Base-by-base conservation (phyloP, 2,329 filamentous ascomycete species). In the Metarhizium rileyi region DNA sequence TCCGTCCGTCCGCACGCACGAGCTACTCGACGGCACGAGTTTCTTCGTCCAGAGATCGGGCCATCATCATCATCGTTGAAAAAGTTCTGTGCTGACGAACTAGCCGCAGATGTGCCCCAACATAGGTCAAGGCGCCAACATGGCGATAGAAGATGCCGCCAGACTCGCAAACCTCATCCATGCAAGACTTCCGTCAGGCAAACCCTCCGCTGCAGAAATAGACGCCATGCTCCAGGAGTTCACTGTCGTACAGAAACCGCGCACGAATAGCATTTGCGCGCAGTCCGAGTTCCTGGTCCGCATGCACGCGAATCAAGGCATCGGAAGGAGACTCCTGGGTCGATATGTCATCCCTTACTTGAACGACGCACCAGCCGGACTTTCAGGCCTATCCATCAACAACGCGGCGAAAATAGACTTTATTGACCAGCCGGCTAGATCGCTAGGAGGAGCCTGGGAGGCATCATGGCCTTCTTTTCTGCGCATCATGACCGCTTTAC, bases 101-200 rank as follows among this genome's bases (percentile, higher is more conserved):
- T 33, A 25, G 16, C 18, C n/a, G 3, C 35, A 56, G 55, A 50
- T 57, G 51, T 50, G 53, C 9, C 52, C 54, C 26, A 56, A 53
- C 41, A 52, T 54, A 3, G 56, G 56, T 4, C 56, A 58, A 26
- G 56, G 56, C 4, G 55, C 53, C 27, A 58, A 58, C 33, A 50
- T 54, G 52, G 55, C 55, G 10, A 55, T 58, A 18, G 55, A 56
- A 23, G 53, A 54, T 27, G 53, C 49, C 2, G 55, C 53, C 4
- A 53, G 47, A 1, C 42, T 58, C 14, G 41, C 54, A 16, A 58
- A 55, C 7, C 22, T 50, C 5, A 40, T 57, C 4, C 43, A 33
- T n/a, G 26, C 36, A 27, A 38, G 33, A 25, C 12, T 44, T 7
- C 20, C 27, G 20, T 12, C 18, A 7, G 46, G 42, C 9, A n/a